Percentiles rank a stretch among this genome's conserved stretches.
These are phyloP conservation scores for Paramecium caudatum DNA, from an alignment of 73 alveolate genomes.

Conservation along the genomic window DNA sequence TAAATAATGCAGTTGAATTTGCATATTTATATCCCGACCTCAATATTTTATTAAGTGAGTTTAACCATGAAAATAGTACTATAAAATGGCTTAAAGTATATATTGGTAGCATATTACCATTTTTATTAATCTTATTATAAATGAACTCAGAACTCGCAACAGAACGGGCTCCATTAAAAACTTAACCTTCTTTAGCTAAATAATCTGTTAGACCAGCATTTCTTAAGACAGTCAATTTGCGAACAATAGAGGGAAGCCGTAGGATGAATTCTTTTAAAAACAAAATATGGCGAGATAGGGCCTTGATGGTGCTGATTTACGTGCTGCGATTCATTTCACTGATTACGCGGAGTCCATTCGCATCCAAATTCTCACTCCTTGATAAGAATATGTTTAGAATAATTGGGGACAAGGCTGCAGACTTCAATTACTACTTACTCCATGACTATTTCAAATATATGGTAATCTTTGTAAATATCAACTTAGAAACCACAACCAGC, in stretches of 20 bases:
- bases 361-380: slow-evolving; percentile 20
- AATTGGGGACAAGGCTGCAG: slow-evolving; percentile 53
- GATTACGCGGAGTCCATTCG: slow-evolving; percentile 8
- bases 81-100: no score
- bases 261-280: slow-evolving; percentile 37
- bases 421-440: slow-evolving; percentile 22
- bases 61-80: no score
- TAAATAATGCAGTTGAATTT: no score
- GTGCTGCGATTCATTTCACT: slow-evolving; percentile 46
- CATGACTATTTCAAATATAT: slow-evolving; percentile 39
- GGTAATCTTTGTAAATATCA: slow-evolving; percentile 23
- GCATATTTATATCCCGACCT: no score
- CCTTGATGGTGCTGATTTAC: background rate
- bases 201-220: slow-evolving; percentile 2
- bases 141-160: slow-evolving; percentile 42
- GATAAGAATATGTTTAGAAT: slow-evolving; percentile 51
- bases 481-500: slow-evolving; percentile 28
- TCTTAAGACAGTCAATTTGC: slow-evolving; percentile 20
- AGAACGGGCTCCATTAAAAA: slow-evolving; percentile 43
- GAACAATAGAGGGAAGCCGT: background rate
- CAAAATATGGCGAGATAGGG: slow-evolving; percentile 20
- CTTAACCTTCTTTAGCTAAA: slow-evolving; percentile 5
- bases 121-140: slow-evolving; percentile 21
- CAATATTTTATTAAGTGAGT: no score
- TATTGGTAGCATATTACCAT: background rate